phyloP scores from a whole-genome alignment of 495 filamentous ascomycete species.

The Neurospora terricola region DNA sequence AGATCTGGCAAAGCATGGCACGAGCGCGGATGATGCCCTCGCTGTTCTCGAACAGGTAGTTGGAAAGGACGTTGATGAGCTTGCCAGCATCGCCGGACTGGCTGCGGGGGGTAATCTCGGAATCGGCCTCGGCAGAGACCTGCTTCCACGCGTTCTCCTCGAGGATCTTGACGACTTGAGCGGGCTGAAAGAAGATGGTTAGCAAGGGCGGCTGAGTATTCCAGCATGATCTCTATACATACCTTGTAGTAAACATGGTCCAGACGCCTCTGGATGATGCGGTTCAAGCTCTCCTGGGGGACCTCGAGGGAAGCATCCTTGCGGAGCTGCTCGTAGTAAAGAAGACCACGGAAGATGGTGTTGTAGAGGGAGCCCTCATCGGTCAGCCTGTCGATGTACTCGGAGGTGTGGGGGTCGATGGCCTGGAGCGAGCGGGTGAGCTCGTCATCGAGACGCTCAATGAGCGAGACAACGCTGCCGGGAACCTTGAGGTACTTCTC shows the following conservation, averaged over 20 bases:
- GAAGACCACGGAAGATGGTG: conserved; percentile 71
- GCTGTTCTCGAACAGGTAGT: conserved; percentile 86
- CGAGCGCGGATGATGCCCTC: conserved; percentile 92
- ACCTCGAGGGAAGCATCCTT: conserved; percentile 61
- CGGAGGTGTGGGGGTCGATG: conserved; percentile 96
- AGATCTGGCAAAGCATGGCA: conserved; percentile 96
- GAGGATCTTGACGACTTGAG: conserved; percentile 82
- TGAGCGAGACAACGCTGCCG: conserved; percentile 86
- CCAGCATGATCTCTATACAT: conserved; percentile 10
- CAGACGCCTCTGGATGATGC: conserved; percentile 82
- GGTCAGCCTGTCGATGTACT: conserved; percentile 90
- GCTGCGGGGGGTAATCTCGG: conserved; percentile 65
- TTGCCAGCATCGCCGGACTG: conserved; percentile 51
- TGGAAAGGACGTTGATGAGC: conserved; percentile 82
- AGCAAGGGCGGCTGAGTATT: conserved; percentile 7
- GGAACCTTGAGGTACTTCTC: conserved; percentile 77
- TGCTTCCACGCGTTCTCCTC: conserved; percentile 89
- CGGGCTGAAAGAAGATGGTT: conserved; percentile 44
- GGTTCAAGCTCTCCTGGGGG: conserved; percentile 75
- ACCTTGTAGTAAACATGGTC: conserved; percentile 99
- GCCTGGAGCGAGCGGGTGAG: conserved; percentile 90
- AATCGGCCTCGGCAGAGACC: conserved; percentile 61
- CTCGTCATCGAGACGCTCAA: conserved; percentile 94
- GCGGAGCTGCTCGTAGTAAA: conserved; percentile 75
- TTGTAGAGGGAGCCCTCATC: conserved; percentile 91